Evolutionary conservation across 257 asterid species (phyloP), one percentile per base, ranked within the genome.

Genomic region (Craterostigma plantagineum): DNA sequence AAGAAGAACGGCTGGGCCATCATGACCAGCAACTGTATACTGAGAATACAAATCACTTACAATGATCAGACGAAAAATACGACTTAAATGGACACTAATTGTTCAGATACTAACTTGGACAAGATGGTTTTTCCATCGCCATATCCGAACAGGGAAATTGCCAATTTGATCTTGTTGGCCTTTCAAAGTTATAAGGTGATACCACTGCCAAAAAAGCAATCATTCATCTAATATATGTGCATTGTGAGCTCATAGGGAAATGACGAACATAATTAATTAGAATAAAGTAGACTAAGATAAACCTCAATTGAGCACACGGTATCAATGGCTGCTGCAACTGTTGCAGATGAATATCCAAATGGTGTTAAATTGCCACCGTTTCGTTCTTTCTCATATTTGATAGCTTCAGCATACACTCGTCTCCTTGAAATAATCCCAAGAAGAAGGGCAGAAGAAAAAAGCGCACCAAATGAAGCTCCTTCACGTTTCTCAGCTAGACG

Each of bases 101-200:
- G 43, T 42, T 45, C 35, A 38, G 41, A 42, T 48, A 62, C 86
- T 67, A 46, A 85, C 96, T 63, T 77, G 92, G 58, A 85, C 64
- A 48, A 85, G 54, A 77, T 63, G 58, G 39, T 81, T 84, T 36
- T 77, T 81, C 94, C 96, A 85, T 58, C 80, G 67, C 94, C 94
- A 85, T 57, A 62, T 70, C 65, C 92, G 75, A 55, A 63, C 30
- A 46, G 74, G 39, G 51, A 54, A 58, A 43, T 50, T 59, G 52
- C 58, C 77, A 33, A 34, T 57, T 1, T 38, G 40, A 33, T 43
- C 42, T 46, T 16, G 68, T 64, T 47, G 79, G 62, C 68, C 55
- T 61, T 69, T 71, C 69, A 66, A 54, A 43, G 69, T 63, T 81
- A 77, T 49, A 55, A 85, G 79, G 78, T 75, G 59, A 71, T 75